phyloP scores from a whole-genome alignment of 176 grass and related monocot genomes.

The Aegilops tauschii region DNA sequence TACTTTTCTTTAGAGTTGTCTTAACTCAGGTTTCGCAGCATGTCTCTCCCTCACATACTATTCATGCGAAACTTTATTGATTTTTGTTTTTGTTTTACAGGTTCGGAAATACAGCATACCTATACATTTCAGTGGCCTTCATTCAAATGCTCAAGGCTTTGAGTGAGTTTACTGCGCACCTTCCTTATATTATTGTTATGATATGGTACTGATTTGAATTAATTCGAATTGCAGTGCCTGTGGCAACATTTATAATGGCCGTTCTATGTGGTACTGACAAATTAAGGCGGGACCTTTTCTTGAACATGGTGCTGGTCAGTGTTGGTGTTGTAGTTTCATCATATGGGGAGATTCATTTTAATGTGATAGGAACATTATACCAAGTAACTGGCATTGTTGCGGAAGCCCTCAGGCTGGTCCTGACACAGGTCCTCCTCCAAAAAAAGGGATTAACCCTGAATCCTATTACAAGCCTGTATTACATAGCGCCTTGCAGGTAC shows the following conservation, averaged over 20 bases:
- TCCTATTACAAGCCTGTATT: constrained; percentile 98
- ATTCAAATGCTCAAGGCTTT: constrained; percentile 99
- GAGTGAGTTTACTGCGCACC: constrained; percentile 63
- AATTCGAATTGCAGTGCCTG: constrained; percentile 80
- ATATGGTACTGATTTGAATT: constrained; percentile 17
- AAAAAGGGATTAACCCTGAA: constrained; percentile 97
- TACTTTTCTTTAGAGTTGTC: neutral
- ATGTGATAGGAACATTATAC: constrained; percentile 92
- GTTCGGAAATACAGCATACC: constrained; percentile 99
- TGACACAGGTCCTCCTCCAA: constrained; percentile 99
- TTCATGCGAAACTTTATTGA: neutral
- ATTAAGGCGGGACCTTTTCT: constrained; percentile 87
- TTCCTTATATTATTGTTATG: constrained; percentile 10
- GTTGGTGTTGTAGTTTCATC: constrained; percentile 96
- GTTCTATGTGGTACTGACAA: constrained; percentile 95
- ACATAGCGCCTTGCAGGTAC: constrained; percentile 99
- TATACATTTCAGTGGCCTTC: constrained; percentile 96
- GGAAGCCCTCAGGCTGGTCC: constrained; percentile 93
- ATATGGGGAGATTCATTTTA: constrained; percentile 97
- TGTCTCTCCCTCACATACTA: constrained; percentile 9
- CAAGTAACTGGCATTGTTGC: constrained; percentile 97
- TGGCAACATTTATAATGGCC: constrained; percentile 97
- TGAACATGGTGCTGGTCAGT: constrained; percentile 98
- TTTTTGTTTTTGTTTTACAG: constrained; percentile 50
- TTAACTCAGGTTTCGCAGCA: neutral